These are phyloP conservation scores for Zygotorulaspora sp. DNA, from an alignment of 805 yeast genomes.

Conservation along the genomic window DNA sequence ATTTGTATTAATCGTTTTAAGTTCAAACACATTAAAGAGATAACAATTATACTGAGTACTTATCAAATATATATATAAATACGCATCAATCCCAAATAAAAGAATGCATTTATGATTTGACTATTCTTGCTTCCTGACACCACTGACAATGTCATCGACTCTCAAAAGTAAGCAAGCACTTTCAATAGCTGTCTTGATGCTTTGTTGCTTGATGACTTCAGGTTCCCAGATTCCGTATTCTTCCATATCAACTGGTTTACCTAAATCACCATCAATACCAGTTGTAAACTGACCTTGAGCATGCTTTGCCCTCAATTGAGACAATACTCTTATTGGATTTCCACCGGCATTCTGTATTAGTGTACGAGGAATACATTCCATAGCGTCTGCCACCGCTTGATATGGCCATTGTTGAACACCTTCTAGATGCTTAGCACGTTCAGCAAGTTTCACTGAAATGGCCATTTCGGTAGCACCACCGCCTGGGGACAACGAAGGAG, in stretches of 20 bases:
- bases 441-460: slow-evolving; percentile 79
- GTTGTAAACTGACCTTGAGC: slow-evolving; percentile 81
- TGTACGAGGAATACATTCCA: slow-evolving; percentile 97
- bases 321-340: slow-evolving; percentile 81
- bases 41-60: no score
- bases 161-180: slow-evolving; percentile 91
- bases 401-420: slow-evolving; percentile 99
- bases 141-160: slow-evolving; percentile 97
- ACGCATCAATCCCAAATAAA: no score
- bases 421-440: slow-evolving; percentile 85
- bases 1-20: no score
- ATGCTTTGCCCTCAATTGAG: slow-evolving; percentile 93
- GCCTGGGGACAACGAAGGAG: slow-evolving; percentile 94
- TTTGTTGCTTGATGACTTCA: slow-evolving; percentile 94
- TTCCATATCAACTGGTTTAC: slow-evolving; percentile 93
- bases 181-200: slow-evolving; percentile 96
- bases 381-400: slow-evolving; percentile 97
- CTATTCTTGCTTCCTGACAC: slow-evolving; percentile 61
- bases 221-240: slow-evolving; percentile 99
- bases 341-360: slow-evolving; percentile 97
- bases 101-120: no score
- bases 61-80: no score
- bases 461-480: slow-evolving; percentile 99
- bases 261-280: slow-evolving; percentile 94
- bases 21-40: no score